phyloP scores from a whole-genome alignment of 1,284 basidiomycete genomes.

The Ganoderma resinaceum region DNA sequence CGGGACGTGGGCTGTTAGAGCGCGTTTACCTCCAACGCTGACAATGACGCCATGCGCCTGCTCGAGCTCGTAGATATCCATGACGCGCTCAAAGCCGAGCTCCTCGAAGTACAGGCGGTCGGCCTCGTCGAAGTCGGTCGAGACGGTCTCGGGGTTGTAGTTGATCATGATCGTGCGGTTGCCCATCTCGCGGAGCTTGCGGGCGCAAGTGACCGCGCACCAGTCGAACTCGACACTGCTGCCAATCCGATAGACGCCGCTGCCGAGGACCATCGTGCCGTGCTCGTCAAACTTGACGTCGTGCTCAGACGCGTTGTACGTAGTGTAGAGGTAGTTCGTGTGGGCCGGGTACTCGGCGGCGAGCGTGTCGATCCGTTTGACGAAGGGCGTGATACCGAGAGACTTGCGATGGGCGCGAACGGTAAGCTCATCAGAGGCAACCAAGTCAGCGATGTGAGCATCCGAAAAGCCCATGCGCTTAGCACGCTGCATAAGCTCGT shows the following conservation, averaged over 20 bases:
- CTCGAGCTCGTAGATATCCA: constrained; percentile 99
- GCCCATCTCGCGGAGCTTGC: constrained; percentile 91
- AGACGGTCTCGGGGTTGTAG: constrained; percentile 99
- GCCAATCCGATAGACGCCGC: constrained; percentile 98
- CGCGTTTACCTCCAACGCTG: constrained; percentile 86
- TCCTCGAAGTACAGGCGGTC: constrained; percentile 99
- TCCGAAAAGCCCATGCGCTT: constrained; percentile 97
- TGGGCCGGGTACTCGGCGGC: constrained; percentile 99
- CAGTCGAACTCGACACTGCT: constrained; percentile 99
- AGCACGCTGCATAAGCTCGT: constrained; percentile 80
- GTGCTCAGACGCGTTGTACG: constrained; percentile 97
- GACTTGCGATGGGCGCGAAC: constrained; percentile 90
- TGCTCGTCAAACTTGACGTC: constrained; percentile 97
- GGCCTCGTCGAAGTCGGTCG: constrained; percentile 99
- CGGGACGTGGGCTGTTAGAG: not conserved
- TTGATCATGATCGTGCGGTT: constrained; percentile 99
- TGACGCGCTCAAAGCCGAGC: constrained; percentile 96
- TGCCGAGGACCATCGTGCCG: constrained; percentile 99
- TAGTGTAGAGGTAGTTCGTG: constrained; percentile 99
- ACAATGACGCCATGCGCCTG: constrained; percentile 93
- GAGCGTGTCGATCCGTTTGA: constrained; percentile 99
- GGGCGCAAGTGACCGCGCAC: constrained; percentile 98
- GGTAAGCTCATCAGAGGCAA: constrained; percentile 43
- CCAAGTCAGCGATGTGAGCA: constrained; percentile 77
- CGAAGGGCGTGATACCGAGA: constrained; percentile 92